Evolutionary conservation across 257 asterid genomes (phyloP), one percentile per base, ranked within the genome.

Genomic region (Solanum dulcamara): DNA sequence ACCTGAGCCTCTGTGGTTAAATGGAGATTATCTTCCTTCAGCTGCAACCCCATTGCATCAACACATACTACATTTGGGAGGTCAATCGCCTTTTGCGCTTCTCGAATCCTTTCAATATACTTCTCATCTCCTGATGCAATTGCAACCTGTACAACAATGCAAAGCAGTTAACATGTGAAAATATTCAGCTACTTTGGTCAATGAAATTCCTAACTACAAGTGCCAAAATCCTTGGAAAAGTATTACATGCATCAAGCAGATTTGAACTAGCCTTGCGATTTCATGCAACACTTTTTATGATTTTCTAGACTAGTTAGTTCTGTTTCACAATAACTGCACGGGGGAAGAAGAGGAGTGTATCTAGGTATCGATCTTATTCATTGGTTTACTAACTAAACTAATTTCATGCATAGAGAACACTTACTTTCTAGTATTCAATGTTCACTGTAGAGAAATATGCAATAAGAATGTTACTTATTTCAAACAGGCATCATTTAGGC

Each of bases 1-100:
- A 93, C 93, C 80, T 95, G 96, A 33, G 98, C 88, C 86, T 91
- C 90, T 2, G 98, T 95, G 4, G 97, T 92, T 26, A 94, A 87
- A 84, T 95, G 98, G 66, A 93, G 89, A 70, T 94, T 88, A 81
- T 95, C 98, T 60, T 87, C 94, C 85, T 89, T 85, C 6, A 95
- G 96, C 85, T 87, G 82, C 90, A 94, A 86, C 3, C 98, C 98
- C 80, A 67, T 87, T 7, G 97, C 96, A 88, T 95, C 98, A 44
- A 94, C 92, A 17, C 93, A 88, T 1, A 85, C 90, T 15, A 94
- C 97, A 80, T 94, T 92, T 67, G 92, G 92, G 35, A 95, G 87
- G 17, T 91, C 86, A 37, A 94, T 91, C 13, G 85, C 91, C 88
- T 86, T 84, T 24, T 94, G 98, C 17, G 92, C 91, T 57, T 92